Conservation (phyloP, 2,329 filamentous ascomycete genomes). For the Ophiostoma australiae region DNA sequence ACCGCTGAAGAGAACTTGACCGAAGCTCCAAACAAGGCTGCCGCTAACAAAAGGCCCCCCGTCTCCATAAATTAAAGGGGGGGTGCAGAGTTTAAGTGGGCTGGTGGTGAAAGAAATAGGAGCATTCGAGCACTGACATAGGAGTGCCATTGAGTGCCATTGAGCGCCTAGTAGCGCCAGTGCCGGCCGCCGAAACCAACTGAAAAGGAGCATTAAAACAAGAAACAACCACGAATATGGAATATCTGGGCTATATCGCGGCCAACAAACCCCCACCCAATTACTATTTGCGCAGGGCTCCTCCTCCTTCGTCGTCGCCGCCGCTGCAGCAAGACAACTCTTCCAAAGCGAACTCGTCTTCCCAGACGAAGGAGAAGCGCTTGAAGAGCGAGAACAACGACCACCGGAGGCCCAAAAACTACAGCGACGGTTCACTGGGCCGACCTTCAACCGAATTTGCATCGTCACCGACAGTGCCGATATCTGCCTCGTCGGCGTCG, state of each 20-base stretch:
- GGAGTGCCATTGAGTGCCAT: neutral
- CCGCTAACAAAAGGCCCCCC: neutral
- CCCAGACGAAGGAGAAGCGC: conserved; percentile 12
- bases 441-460: neutral
- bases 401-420: conserved; percentile 22
- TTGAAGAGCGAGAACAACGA: conserved; percentile 18
- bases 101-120: neutral
- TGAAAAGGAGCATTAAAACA: conserved; percentile 1
- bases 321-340: conserved; percentile 22
- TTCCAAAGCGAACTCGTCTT: conserved; percentile 2
- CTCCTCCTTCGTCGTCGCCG: conserved; percentile 16
- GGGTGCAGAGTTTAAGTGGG: conserved; percentile 15
- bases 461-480: neutral
- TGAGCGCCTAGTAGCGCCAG: neutral
- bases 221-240: conserved; percentile 22
- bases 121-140: neutral
- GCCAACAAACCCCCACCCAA: conserved; percentile 25
- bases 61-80: conserved; percentile 22
- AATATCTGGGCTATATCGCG: conserved; percentile 27
- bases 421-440: conserved; percentile 23
- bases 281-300: conserved; percentile 19
- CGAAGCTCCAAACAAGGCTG: conserved; percentile 18
- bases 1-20: conserved; percentile 8
- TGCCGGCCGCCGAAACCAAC: neutral
- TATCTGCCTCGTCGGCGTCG: neutral